Conservation (phyloP, 768 basidiomycete genomes). For the Russula compacta region DNA sequence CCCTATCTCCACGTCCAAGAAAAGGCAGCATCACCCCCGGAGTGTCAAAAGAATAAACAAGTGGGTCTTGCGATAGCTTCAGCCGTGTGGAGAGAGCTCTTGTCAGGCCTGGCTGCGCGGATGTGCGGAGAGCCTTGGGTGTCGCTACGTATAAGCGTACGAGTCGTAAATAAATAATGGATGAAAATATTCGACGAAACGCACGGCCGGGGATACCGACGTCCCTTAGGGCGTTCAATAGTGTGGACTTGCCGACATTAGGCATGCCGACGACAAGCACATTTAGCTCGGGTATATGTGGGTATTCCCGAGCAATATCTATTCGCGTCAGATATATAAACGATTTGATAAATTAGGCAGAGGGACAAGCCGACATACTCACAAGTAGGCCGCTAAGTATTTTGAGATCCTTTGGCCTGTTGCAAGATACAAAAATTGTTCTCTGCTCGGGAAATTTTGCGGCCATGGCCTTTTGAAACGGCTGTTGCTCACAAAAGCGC, state of each 20-base stretch:
- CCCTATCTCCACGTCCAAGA: constrained; percentile 75
- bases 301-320: constrained; percentile 65
- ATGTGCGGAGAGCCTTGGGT: constrained; percentile 85
- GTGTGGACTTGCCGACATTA: constrained; percentile 94
- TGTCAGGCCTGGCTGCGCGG: constrained; percentile 85
- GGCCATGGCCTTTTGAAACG: constrained; percentile 65
- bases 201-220: constrained; percentile 65
- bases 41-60: constrained; percentile 89
- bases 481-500: constrained; percentile 33
- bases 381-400: constrained; percentile 57
- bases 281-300: constrained; percentile 68
- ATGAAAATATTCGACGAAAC: not conserved
- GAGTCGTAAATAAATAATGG: not conserved
- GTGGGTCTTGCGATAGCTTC: constrained; percentile 70
- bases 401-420: constrained; percentile 55
- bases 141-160: constrained; percentile 37
- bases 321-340: not conserved
- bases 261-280: constrained; percentile 98
- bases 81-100: constrained; percentile 81
- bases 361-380: constrained; percentile 43
- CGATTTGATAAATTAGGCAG: not conserved
- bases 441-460: constrained; percentile 61
- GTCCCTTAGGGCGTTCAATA: constrained; percentile 82
- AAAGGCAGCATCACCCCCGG: constrained; percentile 97
- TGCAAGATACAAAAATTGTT: constrained; percentile 65